Evolutionary conservation across 441 rosid genomes (phyloP).

Genomic region (Bruguiera hainesii): DNA sequence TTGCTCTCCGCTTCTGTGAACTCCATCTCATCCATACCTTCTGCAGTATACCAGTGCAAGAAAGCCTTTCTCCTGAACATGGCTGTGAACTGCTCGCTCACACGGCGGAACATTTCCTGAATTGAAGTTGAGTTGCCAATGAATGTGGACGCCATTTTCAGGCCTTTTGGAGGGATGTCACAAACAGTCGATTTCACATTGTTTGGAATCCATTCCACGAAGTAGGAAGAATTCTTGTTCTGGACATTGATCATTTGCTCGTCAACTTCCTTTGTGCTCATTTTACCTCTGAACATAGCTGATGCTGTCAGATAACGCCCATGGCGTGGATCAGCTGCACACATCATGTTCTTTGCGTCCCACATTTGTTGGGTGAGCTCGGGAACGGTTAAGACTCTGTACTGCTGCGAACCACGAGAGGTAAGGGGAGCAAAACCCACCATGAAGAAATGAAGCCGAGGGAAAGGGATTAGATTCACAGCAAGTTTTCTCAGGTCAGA

Average conservation of each 20-base stretch:
- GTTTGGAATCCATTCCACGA: slow-evolving; percentile 60
- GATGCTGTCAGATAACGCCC: slow-evolving; percentile 60
- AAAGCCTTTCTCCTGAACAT: slow-evolving; percentile 67
- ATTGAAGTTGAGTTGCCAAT: slow-evolving; percentile 53
- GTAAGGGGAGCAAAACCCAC: slow-evolving; percentile 66
- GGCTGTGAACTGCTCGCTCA: slow-evolving; percentile 61
- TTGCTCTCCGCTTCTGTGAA: slow-evolving; percentile 43
- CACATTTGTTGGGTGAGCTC: slow-evolving; percentile 76
- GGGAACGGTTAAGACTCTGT: slow-evolving; percentile 52
- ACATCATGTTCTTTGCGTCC: slow-evolving; percentile 74
- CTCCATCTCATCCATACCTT: slow-evolving; percentile 68
- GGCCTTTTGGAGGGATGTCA: slow-evolving; percentile 48
- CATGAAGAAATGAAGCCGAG: slow-evolving; percentile 70
- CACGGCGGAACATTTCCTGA: slow-evolving; percentile 57
- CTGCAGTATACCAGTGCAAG: slow-evolving; percentile 60
- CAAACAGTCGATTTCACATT: slow-evolving; percentile 60
- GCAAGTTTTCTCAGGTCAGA: slow-evolving; percentile 63
- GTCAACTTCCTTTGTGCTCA: slow-evolving; percentile 63
- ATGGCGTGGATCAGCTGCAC: slow-evolving; percentile 56
- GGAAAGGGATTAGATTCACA: slow-evolving; percentile 63
- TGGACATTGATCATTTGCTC: slow-evolving; percentile 62
- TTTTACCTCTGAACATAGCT: slow-evolving; percentile 60
- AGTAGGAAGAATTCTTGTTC: slow-evolving; percentile 62
- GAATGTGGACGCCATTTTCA: slow-evolving; percentile 58
- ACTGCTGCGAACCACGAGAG: slow-evolving; percentile 61